Conservation (phyloP, 169 alveolate genomes). For the Eimeria falciformis region DNA sequence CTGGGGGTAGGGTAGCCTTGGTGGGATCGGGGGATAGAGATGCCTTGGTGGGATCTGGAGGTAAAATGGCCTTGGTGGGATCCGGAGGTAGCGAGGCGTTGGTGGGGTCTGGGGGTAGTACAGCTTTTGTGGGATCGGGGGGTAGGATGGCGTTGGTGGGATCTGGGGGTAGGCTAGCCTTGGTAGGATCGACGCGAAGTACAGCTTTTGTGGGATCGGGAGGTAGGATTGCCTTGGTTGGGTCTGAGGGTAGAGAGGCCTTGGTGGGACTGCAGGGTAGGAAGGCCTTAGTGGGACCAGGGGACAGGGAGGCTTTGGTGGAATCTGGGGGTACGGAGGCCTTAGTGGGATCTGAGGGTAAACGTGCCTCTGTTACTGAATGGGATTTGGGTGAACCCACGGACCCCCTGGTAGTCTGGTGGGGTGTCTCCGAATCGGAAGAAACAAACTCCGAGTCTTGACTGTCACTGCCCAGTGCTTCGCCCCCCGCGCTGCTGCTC, state of each 20-base stretch:
- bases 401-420: not conserved
- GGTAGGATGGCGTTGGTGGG: slow-evolving; percentile 27
- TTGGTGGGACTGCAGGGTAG: slow-evolving; percentile 42
- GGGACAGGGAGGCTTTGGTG: not conserved
- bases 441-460: not conserved
- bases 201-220: slow-evolving; percentile 18
- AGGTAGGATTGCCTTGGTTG: not conserved
- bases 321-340: not conserved
- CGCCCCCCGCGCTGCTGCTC: not conserved
- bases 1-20: slow-evolving; percentile 46
- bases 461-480: slow-evolving; percentile 12
- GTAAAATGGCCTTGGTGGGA: slow-evolving; percentile 31
- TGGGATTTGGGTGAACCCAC: not conserved
- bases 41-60: slow-evolving; percentile 57
- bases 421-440: not conserved
- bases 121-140: slow-evolving; percentile 3
- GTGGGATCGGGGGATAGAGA: slow-evolving; percentile 42
- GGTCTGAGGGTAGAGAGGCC: slow-evolving; percentile 1
- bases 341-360: slow-evolving; percentile 5
- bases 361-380: not conserved
- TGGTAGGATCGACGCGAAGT: not conserved
- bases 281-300: slow-evolving; percentile 26
- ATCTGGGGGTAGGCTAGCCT: not conserved
- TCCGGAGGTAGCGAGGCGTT: slow-evolving; percentile 24
- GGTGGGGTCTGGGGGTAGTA: slow-evolving; percentile 50